Conservation (phyloP, 441 rosid genomes). For the Rhodomyrtus psidioides region DNA sequence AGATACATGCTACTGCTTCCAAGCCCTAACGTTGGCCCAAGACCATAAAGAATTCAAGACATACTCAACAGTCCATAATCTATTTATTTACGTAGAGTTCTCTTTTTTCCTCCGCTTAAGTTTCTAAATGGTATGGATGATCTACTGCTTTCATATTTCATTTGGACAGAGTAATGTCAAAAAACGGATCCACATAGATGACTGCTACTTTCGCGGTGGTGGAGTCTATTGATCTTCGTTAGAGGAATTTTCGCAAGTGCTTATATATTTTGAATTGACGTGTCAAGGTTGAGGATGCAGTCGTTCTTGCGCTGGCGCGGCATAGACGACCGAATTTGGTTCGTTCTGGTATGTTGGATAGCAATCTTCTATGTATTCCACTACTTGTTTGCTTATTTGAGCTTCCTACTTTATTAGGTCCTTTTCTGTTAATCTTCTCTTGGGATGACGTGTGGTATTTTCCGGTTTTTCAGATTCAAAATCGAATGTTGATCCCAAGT, state of each 20-base stretch:
- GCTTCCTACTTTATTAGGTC: not conserved
- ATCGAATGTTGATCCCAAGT: constrained; percentile 52
- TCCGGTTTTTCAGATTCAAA: constrained; percentile 47
- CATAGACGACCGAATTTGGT: constrained; percentile 49
- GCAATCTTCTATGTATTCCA: not conserved
- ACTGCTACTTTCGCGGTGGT: not conserved
- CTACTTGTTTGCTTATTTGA: not conserved
- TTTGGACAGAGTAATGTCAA: not conserved
- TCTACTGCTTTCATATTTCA: not conserved
- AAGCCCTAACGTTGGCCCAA: not conserved
- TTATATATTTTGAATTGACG: not conserved
- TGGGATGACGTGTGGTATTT: not conserved
- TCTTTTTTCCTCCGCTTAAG: not conserved
- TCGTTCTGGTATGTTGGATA: constrained; percentile 26
- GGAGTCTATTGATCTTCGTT: not conserved
- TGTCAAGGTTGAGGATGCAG: constrained; percentile 87
- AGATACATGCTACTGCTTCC: not conserved
- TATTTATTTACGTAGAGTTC: not conserved
- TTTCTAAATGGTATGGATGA: not conserved
- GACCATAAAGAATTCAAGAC: not conserved
- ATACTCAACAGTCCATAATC: too few species aligned
- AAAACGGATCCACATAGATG: not conserved
- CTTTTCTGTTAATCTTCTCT: not conserved
- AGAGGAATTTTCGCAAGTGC: not conserved
- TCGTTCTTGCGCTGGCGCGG: constrained; percentile 57